Evolutionary conservation across 192 early-diverging fungal genomes (phyloP), one percentile per base, ranked within the genome.

Genomic region (Dimargaris cristalligena): DNA sequence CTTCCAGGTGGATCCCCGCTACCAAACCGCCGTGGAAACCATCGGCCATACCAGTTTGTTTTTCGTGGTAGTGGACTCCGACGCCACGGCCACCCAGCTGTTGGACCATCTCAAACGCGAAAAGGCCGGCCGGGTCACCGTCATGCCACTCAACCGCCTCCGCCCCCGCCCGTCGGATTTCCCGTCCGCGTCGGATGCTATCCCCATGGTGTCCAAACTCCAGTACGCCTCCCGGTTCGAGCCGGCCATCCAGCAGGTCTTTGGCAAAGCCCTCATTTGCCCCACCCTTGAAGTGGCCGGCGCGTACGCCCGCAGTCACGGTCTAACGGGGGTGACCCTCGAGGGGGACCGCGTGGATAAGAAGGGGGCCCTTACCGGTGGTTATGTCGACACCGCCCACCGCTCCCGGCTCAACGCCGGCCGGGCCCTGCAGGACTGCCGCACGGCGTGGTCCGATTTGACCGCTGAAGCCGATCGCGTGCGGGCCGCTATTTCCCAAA

Each of bases 51-150:
- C 62, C 31, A 92, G 90, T 62, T 70, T 99, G 56, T 99, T 96
- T 70, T 88, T 96, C 65, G 81, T 99, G 20, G 95, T 99, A 20
- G 92, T 99, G 0, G 92, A 99, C 63, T 86, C 79, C 2, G 95
- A 99, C 60, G 75, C 76, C n/a, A 94, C 90, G 2, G 92, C 95
- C 0, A 83, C 87, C 14, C 64, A 60, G 26, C 65, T 96, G 16
- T 62, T 99, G 25, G 77, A 84, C 29, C 67, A 68, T 62, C 66
- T 76, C 34, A 64, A 62, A 35, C 57, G 50, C 31, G 73, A 83
- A 56, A 74, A 81, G 62, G 73, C 73, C 28, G 95, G 92, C 6
- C 79, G 95, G 2, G 81, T 96, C 44, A 96, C 95, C 0, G 91
- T 96, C 62, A 91, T 99, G 81, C 95, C 95, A 0, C 74, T 99